phyloP scores from a whole-genome alignment of 306 rosid genomes.

The Medicago lupulina region DNA sequence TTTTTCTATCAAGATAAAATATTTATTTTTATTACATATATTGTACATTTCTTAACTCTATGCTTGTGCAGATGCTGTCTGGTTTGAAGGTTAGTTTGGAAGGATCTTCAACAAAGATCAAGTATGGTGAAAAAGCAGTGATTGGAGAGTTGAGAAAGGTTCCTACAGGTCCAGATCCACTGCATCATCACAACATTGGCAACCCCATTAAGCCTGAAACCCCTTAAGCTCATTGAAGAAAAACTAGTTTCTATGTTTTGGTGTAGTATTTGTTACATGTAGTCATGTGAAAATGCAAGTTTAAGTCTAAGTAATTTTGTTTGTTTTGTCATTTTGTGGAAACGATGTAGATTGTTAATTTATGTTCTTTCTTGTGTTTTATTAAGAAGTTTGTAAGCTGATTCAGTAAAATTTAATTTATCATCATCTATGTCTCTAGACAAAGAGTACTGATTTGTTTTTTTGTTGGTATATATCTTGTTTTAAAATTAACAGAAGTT shows the following conservation, averaged over 20 bases:
- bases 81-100: slow-evolving; percentile 40
- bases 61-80: slow-evolving; percentile 49
- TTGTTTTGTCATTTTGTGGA: background rate
- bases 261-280: slow-evolving; percentile 17
- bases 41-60: no score
- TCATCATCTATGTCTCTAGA: background rate
- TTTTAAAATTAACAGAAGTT: background rate
- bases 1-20: no score
- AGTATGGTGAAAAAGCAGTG: slow-evolving; percentile 27
- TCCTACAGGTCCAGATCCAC: slow-evolving; percentile 78
- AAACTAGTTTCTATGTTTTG: background rate
- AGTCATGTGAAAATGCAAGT: background rate
- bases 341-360: slow-evolving; percentile 2
- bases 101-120: slow-evolving; percentile 43
- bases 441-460: background rate
- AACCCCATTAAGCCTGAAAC: slow-evolving; percentile 61
- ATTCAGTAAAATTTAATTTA: background rate
- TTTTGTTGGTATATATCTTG: background rate
- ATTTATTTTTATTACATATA: no score
- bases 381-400: background rate
- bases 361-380: background rate
- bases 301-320: slow-evolving; percentile 18
- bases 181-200: slow-evolving; percentile 64
- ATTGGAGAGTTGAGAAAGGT: slow-evolving; percentile 62
- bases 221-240: slow-evolving; percentile 40